Conservation (phyloP, 805 yeast species). For the Candida insectalens region DNA sequence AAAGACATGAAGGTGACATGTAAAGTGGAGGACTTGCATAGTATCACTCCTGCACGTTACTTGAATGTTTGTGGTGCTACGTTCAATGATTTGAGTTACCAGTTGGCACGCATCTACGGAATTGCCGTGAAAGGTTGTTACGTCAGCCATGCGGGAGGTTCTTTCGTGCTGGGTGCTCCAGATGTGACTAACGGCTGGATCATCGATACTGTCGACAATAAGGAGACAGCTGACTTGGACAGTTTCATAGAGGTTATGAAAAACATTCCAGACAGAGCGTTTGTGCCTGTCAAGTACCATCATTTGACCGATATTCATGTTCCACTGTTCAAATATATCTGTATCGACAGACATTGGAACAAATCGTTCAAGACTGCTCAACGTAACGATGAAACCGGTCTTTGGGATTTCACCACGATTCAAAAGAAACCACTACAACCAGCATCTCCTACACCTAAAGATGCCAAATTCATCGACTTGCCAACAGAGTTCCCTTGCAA, state of each 20-base stretch:
- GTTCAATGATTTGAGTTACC: constrained; percentile 79
- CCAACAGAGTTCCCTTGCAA: constrained; percentile 53
- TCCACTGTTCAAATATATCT: constrained; percentile 53
- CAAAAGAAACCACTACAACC: constrained; percentile 59
- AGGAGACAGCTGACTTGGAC: constrained; percentile 65
- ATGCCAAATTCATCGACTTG: constrained; percentile 62
- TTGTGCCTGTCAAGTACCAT: constrained; percentile 62
- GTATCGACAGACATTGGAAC: constrained; percentile 81
- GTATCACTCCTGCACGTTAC: constrained; percentile 73
- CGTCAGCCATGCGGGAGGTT: constrained; percentile 67
- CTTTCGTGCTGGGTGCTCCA: constrained; percentile 46
- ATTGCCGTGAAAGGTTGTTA: constrained; percentile 82
- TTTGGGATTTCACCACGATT: constrained; percentile 43
- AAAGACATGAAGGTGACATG: constrained; percentile 39
- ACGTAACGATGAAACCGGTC: constrained; percentile 45
- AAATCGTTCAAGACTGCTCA: constrained; percentile 59
- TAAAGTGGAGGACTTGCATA: constrained; percentile 65
- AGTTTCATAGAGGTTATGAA: constrained; percentile 73
- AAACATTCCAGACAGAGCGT: constrained; percentile 62
- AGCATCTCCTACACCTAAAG: constrained; percentile 38
- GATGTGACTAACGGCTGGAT: constrained; percentile 71
- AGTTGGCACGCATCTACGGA: constrained; percentile 76
- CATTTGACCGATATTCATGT: constrained; percentile 77
- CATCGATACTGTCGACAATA: constrained; percentile 66
- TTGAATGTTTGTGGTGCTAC: constrained; percentile 82